These are phyloP conservation scores for Puccinia coronata DNA, from an alignment of 1,284 basidiomycete species.

Conservation along the genomic window DNA sequence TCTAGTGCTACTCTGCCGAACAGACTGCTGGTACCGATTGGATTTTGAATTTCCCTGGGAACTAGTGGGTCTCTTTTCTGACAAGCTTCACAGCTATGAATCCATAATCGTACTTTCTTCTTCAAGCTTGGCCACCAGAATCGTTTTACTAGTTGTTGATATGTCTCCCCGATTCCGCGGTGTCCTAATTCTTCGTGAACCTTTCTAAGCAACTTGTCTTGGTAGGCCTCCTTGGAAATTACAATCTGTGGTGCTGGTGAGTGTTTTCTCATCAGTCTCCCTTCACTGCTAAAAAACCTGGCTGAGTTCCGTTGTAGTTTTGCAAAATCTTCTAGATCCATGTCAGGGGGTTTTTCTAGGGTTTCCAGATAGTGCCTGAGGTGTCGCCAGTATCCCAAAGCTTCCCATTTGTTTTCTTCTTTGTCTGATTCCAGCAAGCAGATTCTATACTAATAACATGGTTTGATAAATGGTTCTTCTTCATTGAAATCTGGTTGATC, in stretches of 20 bases:
- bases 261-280: neutral
- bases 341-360: neutral
- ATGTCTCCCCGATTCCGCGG: neutral
- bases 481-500: constrained; percentile 9
- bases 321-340: neutral
- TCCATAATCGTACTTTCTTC: neutral
- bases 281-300: neutral
- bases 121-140: constrained; percentile 35
- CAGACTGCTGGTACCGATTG: neutral
- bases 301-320: neutral
- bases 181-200: neutral
- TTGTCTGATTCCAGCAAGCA: neutral
- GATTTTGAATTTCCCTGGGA: neutral
- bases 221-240: neutral
- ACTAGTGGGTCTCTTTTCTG: neutral
- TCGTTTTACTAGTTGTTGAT: neutral
- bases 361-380: neutral
- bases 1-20: constrained; percentile 27
- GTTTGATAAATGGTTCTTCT: neutral
- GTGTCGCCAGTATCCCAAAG: neutral
- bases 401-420: neutral
- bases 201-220: neutral
- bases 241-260: neutral
- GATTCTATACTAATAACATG: neutral
- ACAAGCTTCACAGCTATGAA: constrained; percentile 4